Conservation (phyloP, 148 eudicot genomes). For the Rhododendron henanense region DNA sequence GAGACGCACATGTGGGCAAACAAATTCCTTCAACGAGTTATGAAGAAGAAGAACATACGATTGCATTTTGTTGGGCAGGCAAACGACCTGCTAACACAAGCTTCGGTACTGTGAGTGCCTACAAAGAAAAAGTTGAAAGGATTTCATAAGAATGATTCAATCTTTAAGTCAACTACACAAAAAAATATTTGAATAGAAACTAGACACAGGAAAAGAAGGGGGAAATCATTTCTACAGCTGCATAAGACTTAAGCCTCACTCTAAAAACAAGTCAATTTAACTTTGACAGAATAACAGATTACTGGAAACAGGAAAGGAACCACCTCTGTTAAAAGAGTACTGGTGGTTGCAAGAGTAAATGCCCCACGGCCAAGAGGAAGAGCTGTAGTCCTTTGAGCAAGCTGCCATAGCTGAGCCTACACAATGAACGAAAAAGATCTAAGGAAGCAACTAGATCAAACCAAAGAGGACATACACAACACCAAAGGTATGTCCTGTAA, state of each 20-base stretch:
- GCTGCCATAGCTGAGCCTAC: constrained; percentile 95
- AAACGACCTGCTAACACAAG: constrained; percentile 94
- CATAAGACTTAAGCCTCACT: not conserved
- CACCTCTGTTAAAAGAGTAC: constrained; percentile 96
- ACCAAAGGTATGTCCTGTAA: not conserved
- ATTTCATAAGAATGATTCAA: constrained; percentile 12
- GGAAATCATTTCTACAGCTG: not conserved
- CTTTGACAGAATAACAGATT: constrained; percentile 3
- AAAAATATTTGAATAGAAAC: not conserved
- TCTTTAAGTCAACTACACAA: not conserved
- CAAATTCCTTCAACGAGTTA: constrained; percentile 4
- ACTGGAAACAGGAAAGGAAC: not conserved
- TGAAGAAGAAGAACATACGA: constrained; percentile 40
- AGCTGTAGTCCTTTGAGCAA: constrained; percentile 95
- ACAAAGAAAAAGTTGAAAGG: constrained; percentile 19
- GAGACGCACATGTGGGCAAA: not conserved
- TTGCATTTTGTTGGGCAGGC: constrained; percentile 97
- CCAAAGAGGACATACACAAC: not conserved
- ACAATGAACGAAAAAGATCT: constrained; percentile 7
- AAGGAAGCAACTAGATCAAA: constrained; percentile 8
- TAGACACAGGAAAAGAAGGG: not conserved
- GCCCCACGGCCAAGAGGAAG: constrained; percentile 99
- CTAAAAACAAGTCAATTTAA: not conserved
- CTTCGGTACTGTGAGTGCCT: constrained; percentile 92
- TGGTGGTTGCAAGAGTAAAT: constrained; percentile 84